These are phyloP conservation scores for Parietaria judaica DNA, from an alignment of 306 rosid species.

Conservation along the genomic window DNA sequence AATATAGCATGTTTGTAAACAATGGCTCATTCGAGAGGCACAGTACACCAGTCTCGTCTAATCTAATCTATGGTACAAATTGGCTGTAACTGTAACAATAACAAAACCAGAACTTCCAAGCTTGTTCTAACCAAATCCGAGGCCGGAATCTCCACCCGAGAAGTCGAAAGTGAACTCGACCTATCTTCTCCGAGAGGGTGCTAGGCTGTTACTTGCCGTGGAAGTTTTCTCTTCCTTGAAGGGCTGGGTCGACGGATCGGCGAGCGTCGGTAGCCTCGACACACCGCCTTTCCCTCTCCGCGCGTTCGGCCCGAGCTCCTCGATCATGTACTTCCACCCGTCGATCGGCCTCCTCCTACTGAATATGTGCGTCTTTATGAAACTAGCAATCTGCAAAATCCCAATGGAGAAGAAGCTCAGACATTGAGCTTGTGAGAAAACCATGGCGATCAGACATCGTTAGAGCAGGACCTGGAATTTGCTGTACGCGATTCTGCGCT, in stretches of 20 bases:
- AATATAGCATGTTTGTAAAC: too few relatives aligned
- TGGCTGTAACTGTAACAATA: too few relatives aligned
- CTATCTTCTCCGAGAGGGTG: slow-evolving; percentile 41
- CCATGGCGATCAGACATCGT: neutral
- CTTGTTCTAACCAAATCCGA: too few relatives aligned
- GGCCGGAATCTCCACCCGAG: neutral
- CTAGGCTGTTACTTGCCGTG: slow-evolving; percentile 24
- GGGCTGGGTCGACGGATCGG: slow-evolving; percentile 88
- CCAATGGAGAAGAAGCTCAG: neutral
- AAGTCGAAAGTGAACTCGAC: neutral
- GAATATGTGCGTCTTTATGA: slow-evolving; percentile 86
- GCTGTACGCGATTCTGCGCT: slow-evolving; percentile 80
- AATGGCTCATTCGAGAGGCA: too few relatives aligned
- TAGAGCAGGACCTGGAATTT: slow-evolving; percentile 67
- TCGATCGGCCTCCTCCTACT: slow-evolving; percentile 91
- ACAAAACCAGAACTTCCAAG: too few relatives aligned
- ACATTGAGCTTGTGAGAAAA: neutral
- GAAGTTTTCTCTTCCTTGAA: slow-evolving; percentile 64
- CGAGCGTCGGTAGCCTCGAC: slow-evolving; percentile 66
- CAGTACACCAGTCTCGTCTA: too few relatives aligned
- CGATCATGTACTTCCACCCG: slow-evolving; percentile 98
- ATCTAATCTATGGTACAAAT: too few relatives aligned
- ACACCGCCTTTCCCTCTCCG: slow-evolving; percentile 86
- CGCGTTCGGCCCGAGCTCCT: slow-evolving; percentile 93
- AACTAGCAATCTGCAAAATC: slow-evolving; percentile 81